Conservation (phyloP, 257 asterid species). For the Nicotiana sylvestris region DNA sequence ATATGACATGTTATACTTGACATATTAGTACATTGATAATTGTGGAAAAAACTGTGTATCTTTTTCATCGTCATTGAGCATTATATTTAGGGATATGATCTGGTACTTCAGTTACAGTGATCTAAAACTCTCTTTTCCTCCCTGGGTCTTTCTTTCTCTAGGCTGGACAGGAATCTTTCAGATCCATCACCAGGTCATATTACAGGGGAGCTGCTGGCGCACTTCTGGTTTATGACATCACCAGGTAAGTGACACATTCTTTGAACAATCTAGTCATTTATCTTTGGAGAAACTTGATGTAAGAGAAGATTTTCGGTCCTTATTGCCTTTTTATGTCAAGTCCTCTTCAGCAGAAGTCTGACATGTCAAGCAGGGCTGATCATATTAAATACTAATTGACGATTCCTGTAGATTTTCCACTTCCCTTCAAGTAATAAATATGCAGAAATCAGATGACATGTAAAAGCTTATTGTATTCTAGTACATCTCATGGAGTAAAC, state of each 20-base stretch:
- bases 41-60: neutral
- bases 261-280: neutral
- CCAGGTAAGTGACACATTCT: neutral
- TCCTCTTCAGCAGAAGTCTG: neutral
- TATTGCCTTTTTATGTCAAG: neutral
- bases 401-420: neutral
- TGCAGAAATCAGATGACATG: neutral
- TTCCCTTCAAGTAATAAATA: neutral
- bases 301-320: neutral
- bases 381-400: neutral
- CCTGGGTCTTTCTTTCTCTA: neutral
- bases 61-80: neutral
- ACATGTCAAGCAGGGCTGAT: neutral
- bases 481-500: neutral
- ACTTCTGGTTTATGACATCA: slow-evolving; percentile 17
- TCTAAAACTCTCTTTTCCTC: neutral
- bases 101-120: neutral
- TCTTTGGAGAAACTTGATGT: neutral
- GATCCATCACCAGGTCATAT: slow-evolving; percentile 21
- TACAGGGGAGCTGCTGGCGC: slow-evolving; percentile 20
- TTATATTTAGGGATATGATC: neutral
- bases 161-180: slow-evolving; percentile 20
- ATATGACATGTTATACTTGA: neutral
- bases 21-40: neutral
- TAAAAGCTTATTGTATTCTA: neutral